A percentile compares a stretch with the other conserved stretches of the same genome.
Conservation (phyloP, 768 basidiomycete species). For the Russula abietina region DNA sequence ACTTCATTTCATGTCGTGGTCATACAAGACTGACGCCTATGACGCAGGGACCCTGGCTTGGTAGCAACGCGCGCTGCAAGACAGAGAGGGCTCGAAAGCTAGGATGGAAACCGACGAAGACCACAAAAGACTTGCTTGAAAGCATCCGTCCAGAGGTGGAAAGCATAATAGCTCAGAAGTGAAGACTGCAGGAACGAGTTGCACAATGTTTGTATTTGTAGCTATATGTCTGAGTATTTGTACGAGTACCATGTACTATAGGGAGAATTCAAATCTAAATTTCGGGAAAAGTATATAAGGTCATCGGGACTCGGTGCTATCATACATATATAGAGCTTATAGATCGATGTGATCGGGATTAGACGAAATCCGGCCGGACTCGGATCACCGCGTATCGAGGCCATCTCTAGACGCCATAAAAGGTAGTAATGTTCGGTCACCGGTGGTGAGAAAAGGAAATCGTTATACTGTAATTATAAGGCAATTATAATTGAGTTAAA, state of each 20-base stretch:
- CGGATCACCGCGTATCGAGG: too few species aligned
- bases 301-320: too few species aligned
- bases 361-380: too few species aligned
- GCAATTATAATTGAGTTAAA: too few species aligned
- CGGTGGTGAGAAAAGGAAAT: too few species aligned
- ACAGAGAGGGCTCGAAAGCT: slow-evolving; percentile 39
- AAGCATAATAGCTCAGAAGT: slow-evolving; percentile 18
- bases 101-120: slow-evolving; percentile 50
- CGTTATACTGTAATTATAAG: too few species aligned
- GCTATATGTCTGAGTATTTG: not conserved
- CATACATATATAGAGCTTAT: too few species aligned
- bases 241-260: not conserved
- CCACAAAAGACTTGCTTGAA: slow-evolving; percentile 44
- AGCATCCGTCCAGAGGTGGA: slow-evolving; percentile 45
- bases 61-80: slow-evolving; percentile 40
- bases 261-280: too few species aligned
- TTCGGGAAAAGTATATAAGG: too few species aligned
- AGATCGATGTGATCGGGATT: too few species aligned
- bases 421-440: too few species aligned
- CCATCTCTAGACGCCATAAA: too few species aligned
- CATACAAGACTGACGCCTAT: not conserved
- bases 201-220: not conserved
- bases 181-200: not conserved
- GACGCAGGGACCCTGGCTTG: slow-evolving; percentile 21
- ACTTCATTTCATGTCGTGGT: not conserved